These are phyloP conservation scores for Mycena polygramma DNA, from an alignment of 768 basidiomycete species.

Conservation along the genomic window DNA sequence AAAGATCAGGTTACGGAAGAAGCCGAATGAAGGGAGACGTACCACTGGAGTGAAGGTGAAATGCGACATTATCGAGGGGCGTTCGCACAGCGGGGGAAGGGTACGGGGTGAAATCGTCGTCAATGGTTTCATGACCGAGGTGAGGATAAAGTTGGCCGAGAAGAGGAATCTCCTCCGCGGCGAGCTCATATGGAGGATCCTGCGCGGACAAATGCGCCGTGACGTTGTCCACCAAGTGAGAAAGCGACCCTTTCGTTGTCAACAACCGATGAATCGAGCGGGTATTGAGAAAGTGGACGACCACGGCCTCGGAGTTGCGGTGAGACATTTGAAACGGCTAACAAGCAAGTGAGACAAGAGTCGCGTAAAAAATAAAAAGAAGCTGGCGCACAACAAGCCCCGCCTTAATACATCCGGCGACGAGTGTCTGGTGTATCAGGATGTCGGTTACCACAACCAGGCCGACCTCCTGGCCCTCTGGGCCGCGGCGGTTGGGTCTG, in stretches of 20 bases:
- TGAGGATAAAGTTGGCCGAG: constrained; percentile 54
- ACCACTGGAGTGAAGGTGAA: constrained; percentile 56
- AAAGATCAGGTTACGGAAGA: not conserved
- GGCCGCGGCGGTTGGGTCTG: constrained; percentile 48
- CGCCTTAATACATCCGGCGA: constrained; percentile 53
- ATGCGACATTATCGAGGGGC: constrained; percentile 41
- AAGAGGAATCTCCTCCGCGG: constrained; percentile 51
- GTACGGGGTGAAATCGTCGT: constrained; percentile 48
- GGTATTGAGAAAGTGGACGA: constrained; percentile 52
- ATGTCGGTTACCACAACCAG: constrained; percentile 49
- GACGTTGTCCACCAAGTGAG: not conserved
- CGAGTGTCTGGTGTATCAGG: constrained; percentile 57
- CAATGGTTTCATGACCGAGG: constrained; percentile 50
- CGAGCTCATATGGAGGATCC: constrained; percentile 34
- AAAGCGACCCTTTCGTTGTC: constrained; percentile 19
- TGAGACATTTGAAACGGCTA: constrained; percentile 59
- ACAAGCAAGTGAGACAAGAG: not conserved
- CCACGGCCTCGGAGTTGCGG: constrained; percentile 53
- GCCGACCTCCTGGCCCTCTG: constrained; percentile 51
- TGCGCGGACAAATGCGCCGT: not conserved
- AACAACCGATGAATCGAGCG: constrained; percentile 36
- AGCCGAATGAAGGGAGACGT: not conserved
- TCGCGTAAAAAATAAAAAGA: not conserved
- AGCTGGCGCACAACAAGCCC: constrained; percentile 49
- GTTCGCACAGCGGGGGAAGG: constrained; percentile 32